Conservation (phyloP, 495 filamentous ascomycete species). For the Clohesyomyces aquaticus region DNA sequence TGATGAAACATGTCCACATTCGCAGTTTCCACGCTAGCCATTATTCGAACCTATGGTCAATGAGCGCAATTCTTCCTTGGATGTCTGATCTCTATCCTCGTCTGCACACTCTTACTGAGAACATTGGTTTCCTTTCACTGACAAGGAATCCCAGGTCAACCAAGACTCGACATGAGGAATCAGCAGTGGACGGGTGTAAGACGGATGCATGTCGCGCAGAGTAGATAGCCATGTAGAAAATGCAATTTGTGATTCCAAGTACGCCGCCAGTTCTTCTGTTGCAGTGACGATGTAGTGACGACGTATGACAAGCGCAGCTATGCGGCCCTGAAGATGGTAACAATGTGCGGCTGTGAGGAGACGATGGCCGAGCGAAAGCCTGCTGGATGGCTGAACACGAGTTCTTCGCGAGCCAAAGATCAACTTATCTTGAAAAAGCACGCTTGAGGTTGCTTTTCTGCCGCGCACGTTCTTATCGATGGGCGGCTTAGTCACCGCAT, state of each 20-base stretch:
- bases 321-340: too few relatives aligned
- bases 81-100: constrained; percentile 38
- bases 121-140: not conserved
- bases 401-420: too few relatives aligned
- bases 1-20: constrained; percentile 43
- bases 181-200: too few relatives aligned
- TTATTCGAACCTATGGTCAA: constrained; percentile 38
- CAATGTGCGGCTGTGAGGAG: too few relatives aligned
- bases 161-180: not conserved
- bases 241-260: too few relatives aligned
- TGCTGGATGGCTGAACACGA: too few relatives aligned
- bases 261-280: too few relatives aligned
- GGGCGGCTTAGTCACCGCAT: constrained; percentile 12
- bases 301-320: too few relatives aligned
- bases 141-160: not conserved
- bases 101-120: not conserved
- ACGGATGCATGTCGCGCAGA: too few relatives aligned
- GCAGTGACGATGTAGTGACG: too few relatives aligned
- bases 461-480: not conserved
- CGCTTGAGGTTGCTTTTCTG: not conserved
- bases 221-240: not conserved
- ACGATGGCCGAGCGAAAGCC: too few relatives aligned
- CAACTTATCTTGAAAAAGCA: not conserved
- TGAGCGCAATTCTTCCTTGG: constrained; percentile 43
- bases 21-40: constrained; percentile 44